These are phyloP conservation scores for Leccinum laetum DNA, from an alignment of 1,284 basidiomycete genomes.

Conservation along the genomic window DNA sequence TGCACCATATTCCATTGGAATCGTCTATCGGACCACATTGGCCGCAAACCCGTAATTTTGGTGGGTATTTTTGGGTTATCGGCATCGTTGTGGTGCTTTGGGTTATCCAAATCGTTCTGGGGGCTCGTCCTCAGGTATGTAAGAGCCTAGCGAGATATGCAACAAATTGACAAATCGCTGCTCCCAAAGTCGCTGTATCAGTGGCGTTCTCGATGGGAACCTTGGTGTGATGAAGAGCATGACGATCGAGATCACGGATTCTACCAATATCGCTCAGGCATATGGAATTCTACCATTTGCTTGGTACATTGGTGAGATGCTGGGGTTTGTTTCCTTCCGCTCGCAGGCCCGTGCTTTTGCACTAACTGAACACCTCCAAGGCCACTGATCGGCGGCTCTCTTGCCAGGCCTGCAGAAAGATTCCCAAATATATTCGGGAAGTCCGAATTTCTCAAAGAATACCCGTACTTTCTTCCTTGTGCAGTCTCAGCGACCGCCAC, in stretches of 20 bases:
- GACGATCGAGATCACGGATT: constrained; percentile 36
- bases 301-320: constrained; percentile 42
- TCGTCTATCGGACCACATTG: constrained; percentile 60
- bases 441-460: constrained; percentile 50
- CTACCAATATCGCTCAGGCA: constrained; percentile 35
- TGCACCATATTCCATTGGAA: constrained; percentile 67
- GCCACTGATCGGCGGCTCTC: constrained; percentile 60
- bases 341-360: neutral
- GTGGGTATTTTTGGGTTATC: constrained; percentile 57
- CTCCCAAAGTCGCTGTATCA: constrained; percentile 33
- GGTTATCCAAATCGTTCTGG: constrained; percentile 60
- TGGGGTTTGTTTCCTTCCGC: constrained; percentile 38
- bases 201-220: constrained; percentile 44
- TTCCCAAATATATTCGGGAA: constrained; percentile 54
- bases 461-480: constrained; percentile 72
- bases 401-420: constrained; percentile 57
- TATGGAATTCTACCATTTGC: constrained; percentile 45
- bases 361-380: constrained; percentile 31
- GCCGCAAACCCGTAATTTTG: constrained; percentile 67
- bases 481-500: constrained; percentile 50
- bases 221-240: constrained; percentile 46
- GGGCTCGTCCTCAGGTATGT: constrained; percentile 51
- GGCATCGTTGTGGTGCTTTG: constrained; percentile 61
- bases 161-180: neutral
- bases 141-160: neutral